Conservation (phyloP, 148 eudicot species). For the Chenopodium berlandieri region DNA sequence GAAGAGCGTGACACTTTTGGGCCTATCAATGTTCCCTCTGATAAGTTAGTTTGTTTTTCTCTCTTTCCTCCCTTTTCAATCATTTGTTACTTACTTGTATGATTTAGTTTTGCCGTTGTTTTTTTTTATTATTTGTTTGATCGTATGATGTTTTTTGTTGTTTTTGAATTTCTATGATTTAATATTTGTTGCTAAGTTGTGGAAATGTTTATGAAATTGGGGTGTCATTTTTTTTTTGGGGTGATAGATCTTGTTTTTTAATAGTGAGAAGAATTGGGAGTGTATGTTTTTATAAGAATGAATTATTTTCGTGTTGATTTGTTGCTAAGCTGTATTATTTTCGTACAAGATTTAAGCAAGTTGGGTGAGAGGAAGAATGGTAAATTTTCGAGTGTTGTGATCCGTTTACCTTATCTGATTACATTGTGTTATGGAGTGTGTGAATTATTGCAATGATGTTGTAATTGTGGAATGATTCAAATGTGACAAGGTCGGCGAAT, state of each 20-base stretch:
- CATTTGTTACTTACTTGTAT: background rate
- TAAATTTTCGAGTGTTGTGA: background rate
- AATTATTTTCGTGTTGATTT: background rate
- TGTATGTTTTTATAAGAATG: background rate
- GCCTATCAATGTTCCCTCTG: constrained; percentile 71
- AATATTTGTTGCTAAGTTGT: too few relatives aligned
- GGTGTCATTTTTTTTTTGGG: too few relatives aligned
- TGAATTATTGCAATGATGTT: background rate
- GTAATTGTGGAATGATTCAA: too few relatives aligned
- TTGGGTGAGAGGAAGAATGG: background rate
- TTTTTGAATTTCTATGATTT: too few relatives aligned
- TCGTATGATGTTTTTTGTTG: too few relatives aligned
- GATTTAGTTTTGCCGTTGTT: background rate
- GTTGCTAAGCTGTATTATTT: background rate
- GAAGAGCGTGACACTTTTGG: constrained; percentile 89
- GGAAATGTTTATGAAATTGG: too few relatives aligned
- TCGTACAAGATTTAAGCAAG: background rate
- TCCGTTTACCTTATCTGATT: background rate
- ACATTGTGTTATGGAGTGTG: background rate
- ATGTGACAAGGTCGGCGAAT: too few relatives aligned
- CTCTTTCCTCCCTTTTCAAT: background rate
- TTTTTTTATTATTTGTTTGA: too few relatives aligned
- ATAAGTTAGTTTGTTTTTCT: constrained; percentile 49
- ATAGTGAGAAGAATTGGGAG: background rate
- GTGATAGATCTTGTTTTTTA: too few relatives aligned